These are phyloP conservation scores for Colletotrichum scovillei DNA, from an alignment of 2,329 filamentous ascomycete species.

Conservation along the genomic window DNA sequence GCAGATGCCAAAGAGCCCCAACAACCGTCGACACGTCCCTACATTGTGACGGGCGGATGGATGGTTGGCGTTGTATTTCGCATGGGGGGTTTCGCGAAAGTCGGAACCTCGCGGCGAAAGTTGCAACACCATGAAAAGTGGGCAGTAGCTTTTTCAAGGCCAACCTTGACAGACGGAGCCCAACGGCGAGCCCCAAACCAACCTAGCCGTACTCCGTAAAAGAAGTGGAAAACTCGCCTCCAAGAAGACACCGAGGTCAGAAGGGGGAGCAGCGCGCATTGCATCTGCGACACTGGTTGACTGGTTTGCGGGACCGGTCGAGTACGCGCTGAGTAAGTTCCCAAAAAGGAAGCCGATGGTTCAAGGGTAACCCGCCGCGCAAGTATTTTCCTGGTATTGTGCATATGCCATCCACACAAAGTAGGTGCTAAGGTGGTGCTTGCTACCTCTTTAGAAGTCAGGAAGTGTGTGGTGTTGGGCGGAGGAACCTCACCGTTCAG, in stretches of 20 bases:
- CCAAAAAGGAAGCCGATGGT: slow-evolving; percentile 28
- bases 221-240: not conserved
- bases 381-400: not conserved
- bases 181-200: not conserved
- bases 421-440: not conserved
- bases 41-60: slow-evolving; percentile 8
- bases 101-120: not conserved
- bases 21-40: not conserved
- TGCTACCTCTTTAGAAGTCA: not conserved
- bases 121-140: not conserved
- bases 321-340: slow-evolving; percentile 9
- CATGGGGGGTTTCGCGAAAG: not conserved
- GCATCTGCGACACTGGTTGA: slow-evolving; percentile 22
- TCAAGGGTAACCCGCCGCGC: slow-evolving; percentile 3
- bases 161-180: not conserved
- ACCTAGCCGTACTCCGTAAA: not conserved
- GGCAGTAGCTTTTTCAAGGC: not conserved
- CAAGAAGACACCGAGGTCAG: not conserved
- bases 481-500: not conserved
- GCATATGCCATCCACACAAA: not conserved
- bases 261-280: not conserved
- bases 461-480: not conserved
- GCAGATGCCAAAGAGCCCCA: slow-evolving; percentile 5
- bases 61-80: slow-evolving; percentile 8
- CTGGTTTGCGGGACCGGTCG: slow-evolving; percentile 3